Percentiles rank a stretch among this genome's conserved stretches.
Conservation (phyloP, 2,329 filamentous ascomycete species). For the Pyricularia pennisetigena region DNA sequence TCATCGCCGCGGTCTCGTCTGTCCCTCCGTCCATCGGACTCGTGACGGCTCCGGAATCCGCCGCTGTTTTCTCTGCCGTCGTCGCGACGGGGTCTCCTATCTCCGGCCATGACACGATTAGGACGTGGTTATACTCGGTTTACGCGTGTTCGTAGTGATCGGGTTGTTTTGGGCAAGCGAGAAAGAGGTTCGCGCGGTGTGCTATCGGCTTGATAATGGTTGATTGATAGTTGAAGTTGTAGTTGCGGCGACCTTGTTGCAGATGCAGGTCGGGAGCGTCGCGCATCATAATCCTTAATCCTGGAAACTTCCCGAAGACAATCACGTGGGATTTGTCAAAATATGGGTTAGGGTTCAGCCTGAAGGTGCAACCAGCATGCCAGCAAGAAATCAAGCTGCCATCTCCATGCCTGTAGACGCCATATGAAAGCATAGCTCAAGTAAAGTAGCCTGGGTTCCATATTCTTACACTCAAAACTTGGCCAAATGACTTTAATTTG, state of each 20-base stretch:
- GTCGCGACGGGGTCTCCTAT: slow-evolving; percentile 9
- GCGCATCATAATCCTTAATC: not conserved
- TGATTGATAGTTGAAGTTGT: not conserved
- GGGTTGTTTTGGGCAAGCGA: not conserved
- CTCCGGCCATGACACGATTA: slow-evolving; percentile 1
- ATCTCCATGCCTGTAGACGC: no score
- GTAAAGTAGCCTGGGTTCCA: no score
- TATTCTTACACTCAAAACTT: not conserved
- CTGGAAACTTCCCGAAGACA: not conserved
- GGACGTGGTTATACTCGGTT: not conserved
- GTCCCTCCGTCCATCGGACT: slow-evolving; percentile 3
- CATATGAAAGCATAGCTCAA: no score
- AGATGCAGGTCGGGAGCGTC: not conserved
- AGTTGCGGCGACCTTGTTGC: not conserved
- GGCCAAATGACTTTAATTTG: not conserved
- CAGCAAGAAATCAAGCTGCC: not conserved
- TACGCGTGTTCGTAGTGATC: not conserved
- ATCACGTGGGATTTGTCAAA: not conserved
- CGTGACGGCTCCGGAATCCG: not conserved
- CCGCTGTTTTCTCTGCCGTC: slow-evolving; percentile 7
- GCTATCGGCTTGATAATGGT: not conserved
- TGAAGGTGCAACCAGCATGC: not conserved
- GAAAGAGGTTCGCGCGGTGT: not conserved
- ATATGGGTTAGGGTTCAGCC: not conserved
- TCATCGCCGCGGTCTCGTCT: slow-evolving; percentile 3